These are phyloP conservation scores for Lipomyces mesembrius DNA, from an alignment of 805 yeast genomes.

Conservation along the genomic window DNA sequence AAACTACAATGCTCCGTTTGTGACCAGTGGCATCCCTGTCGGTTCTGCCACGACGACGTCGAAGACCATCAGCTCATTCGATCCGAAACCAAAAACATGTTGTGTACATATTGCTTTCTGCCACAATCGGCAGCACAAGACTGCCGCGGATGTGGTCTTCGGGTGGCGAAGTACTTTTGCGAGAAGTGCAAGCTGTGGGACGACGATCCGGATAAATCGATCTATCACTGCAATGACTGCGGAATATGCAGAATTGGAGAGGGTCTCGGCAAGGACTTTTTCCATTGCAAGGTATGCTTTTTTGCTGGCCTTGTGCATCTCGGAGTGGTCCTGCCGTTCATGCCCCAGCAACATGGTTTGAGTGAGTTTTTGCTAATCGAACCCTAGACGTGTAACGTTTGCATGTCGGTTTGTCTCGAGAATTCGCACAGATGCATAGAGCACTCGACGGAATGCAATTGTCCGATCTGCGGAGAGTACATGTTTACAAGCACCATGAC, in stretches of 20 bases:
- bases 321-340: neutral
- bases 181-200: conserved; percentile 79
- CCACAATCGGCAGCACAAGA: conserved; percentile 74
- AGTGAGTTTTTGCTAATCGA: neutral
- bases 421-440: conserved; percentile 83
- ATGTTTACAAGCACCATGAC: conserved; percentile 81
- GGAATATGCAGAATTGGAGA: conserved; percentile 90
- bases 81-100: conserved; percentile 63
- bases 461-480: conserved; percentile 92
- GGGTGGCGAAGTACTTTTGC: conserved; percentile 79
- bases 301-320: neutral
- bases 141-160: conserved; percentile 69
- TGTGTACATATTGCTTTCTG: conserved; percentile 79
- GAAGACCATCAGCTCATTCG: conserved; percentile 62
- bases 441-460: conserved; percentile 84
- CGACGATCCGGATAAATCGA: conserved; percentile 72
- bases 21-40: conserved; percentile 74
- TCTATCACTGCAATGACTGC: conserved; percentile 90
- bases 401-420: conserved; percentile 77
- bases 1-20: conserved; percentile 82
- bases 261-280: conserved; percentile 85
- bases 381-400: conserved; percentile 72
- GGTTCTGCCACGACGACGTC: conserved; percentile 75
- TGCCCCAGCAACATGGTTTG: neutral
- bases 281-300: conserved; percentile 67